phyloP scores from a whole-genome alignment of 2,329 filamentous ascomycete genomes.

The Rhynchosporium secalis region DNA sequence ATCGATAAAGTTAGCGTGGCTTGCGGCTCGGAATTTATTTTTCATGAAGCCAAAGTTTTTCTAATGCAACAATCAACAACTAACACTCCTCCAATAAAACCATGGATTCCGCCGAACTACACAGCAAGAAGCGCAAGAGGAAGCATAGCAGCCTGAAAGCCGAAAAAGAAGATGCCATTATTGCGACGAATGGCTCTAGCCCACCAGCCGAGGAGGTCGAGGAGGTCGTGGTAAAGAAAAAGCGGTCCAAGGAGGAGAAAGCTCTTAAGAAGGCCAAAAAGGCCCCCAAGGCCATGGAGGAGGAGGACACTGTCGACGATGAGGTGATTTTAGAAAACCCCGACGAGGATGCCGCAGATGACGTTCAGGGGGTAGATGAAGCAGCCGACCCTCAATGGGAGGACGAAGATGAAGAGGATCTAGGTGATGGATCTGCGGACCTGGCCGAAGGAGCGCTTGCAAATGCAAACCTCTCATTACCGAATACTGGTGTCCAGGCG shows the following conservation, averaged over 20 bases:
- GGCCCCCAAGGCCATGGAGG: constrained; percentile 36
- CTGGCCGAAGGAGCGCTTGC: constrained; percentile 26
- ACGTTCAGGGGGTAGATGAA: constrained; percentile 31
- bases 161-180: constrained; percentile 22
- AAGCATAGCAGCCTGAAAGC: constrained; percentile 36
- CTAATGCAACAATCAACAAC: constrained; percentile 5
- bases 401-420: constrained; percentile 24
- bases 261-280: constrained; percentile 43
- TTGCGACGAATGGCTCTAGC: constrained; percentile 20
- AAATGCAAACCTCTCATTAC: constrained; percentile 31
- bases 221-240: constrained; percentile 24
- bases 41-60: constrained; percentile 17
- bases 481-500: constrained; percentile 25
- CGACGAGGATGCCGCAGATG: constrained; percentile 38
- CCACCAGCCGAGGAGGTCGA: constrained; percentile 14
- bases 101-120: constrained; percentile 34
- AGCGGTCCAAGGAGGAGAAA: constrained; percentile 32
- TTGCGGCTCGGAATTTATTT: constrained; percentile 10
- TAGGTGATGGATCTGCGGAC: constrained; percentile 27
- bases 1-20: constrained; percentile 25
- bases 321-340: constrained; percentile 25
- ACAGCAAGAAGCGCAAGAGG: constrained; percentile 41
- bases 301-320: constrained; percentile 33
- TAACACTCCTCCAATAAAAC: constrained; percentile 14
- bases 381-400: constrained; percentile 21